Evolutionary conservation across 2,329 filamentous ascomycete genomes (phyloP), one percentile per base, ranked within the genome.

Genomic region (Spiromastix sp.): DNA sequence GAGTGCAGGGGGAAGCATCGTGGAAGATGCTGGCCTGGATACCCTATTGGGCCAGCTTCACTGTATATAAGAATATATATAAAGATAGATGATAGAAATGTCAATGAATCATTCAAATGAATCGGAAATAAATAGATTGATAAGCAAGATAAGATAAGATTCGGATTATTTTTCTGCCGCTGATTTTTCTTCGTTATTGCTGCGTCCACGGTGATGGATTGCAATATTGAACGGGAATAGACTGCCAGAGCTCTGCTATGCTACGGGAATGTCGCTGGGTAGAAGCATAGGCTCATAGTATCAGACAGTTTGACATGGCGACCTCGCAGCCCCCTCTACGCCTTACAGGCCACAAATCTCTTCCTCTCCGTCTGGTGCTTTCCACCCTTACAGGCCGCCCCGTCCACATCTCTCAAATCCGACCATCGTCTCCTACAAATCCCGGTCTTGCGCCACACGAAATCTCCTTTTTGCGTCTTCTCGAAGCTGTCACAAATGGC

Each of bases 401-500:
- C 2, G 67, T 96, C 37, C 86, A 89, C 62, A 89, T 98, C 56
- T 91, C 89, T 35, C 82, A 91, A 61, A 96, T 98, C 64, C 85
- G 91, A 52, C 78, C 84, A 45, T 77, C 81, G 11, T 94, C 85
- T 27, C 79, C 82, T 30, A 87, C 85, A 26, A 79, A 82, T 50
- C 87, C 91, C 1, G 91, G 91, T 51, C 81, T 98, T 36, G 81
- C 85, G 36, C 80, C 85, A 32, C 82, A 94, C 66, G 91, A 98
- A 64, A 79, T 96, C 51, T 96, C 91, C 30, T 89, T 98, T 60
- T 74, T 98, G 20, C 87, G 91, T 38, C 81, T 98, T 12, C 79
- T 98, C 53, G 91, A 96, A 60, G 74, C 85, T 47, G 72, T 98
- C 50, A 98, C 91, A 53, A 98, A 98, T 68, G 91, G 91, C 63